Evolutionary conservation across 202 grass and related monocot species (phyloP).

Genomic region (Bolboschoenoplectus hybrid): DNA sequence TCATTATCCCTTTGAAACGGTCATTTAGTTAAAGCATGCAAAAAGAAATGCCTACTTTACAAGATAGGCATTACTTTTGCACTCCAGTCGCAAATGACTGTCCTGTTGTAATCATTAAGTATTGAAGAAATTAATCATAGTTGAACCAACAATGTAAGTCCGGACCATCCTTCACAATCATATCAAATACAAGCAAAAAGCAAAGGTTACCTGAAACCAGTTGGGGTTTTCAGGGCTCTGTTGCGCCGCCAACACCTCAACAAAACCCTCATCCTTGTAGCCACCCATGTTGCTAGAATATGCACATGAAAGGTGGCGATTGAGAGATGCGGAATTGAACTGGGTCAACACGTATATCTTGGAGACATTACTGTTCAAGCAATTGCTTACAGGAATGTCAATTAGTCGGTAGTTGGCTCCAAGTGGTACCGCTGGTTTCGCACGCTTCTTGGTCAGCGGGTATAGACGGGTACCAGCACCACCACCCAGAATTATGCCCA

Average conservation of each 20-base stretch:
- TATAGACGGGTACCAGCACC: slow-evolving; percentile 92
- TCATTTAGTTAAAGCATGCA: slow-evolving; percentile 9
- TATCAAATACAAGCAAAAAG: slow-evolving; percentile 14
- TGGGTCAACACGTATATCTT: slow-evolving; percentile 98
- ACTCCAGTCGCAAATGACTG: neutral
- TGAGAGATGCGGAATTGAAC: slow-evolving; percentile 93
- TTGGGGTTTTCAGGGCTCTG: slow-evolving; percentile 97
- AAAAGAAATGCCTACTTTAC: slow-evolving; percentile 10
- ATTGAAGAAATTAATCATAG: neutral
- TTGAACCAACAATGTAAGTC: neutral
- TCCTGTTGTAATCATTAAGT: slow-evolving; percentile 14
- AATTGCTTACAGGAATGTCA: slow-evolving; percentile 96
- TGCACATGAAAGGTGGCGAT: slow-evolving; percentile 87
- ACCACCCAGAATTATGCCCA: slow-evolving; percentile 97
- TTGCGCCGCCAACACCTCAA: slow-evolving; percentile 90
- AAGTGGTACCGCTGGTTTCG: slow-evolving; percentile 86
- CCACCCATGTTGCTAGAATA: slow-evolving; percentile 88
- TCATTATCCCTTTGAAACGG: neutral
- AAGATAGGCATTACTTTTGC: slow-evolving; percentile 25
- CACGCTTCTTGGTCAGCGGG: slow-evolving; percentile 95
- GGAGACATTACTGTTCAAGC: slow-evolving; percentile 88
- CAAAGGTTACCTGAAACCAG: slow-evolving; percentile 89
- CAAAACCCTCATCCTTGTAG: slow-evolving; percentile 97
- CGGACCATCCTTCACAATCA: neutral
- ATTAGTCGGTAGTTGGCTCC: slow-evolving; percentile 96